These are phyloP conservation scores for Mucor lusitanicus DNA, from an alignment of 371 early-diverging fungal species.

Conservation along the genomic window DNA sequence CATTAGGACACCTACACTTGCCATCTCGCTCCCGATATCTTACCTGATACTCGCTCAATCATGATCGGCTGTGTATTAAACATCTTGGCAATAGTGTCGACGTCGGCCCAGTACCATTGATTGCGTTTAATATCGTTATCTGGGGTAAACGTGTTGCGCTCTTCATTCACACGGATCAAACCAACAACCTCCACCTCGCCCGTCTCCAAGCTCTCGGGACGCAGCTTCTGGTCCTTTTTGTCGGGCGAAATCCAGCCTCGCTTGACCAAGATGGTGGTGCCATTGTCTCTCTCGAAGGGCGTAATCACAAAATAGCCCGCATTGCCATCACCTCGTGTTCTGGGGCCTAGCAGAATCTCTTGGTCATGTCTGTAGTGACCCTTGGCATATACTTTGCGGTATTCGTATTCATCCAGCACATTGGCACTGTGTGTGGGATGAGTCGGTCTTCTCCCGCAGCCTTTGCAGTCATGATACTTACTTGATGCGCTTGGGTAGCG, in stretches of 20 bases:
- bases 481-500: constrained; percentile 71
- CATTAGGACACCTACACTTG: not conserved
- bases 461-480: constrained; percentile 13
- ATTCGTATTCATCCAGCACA: constrained; percentile 68
- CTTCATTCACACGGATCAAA: constrained; percentile 63
- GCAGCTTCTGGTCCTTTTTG: constrained; percentile 55
- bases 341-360: constrained; percentile 81
- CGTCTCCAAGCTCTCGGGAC: constrained; percentile 61
- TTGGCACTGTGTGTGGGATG: constrained; percentile 31
- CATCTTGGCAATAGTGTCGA: constrained; percentile 72
- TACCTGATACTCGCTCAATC: constrained; percentile 73
- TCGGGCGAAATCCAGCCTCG: constrained; percentile 89
- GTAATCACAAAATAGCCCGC: constrained; percentile 84
- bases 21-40: too few relatives aligned
- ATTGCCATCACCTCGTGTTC: constrained; percentile 72
- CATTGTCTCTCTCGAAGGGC: constrained; percentile 80
- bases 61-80: constrained; percentile 69
- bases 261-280: constrained; percentile 76
- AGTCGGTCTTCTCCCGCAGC: not conserved
- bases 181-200: constrained; percentile 65
- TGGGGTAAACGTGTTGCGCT: constrained; percentile 69
- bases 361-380: constrained; percentile 75
- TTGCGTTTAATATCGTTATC: constrained; percentile 64
- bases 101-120: constrained; percentile 86
- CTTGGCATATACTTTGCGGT: constrained; percentile 66